Evolutionary conservation across 1,284 basidiomycete genomes (phyloP), one percentile per base, ranked within the genome.

Genomic region (Apiotrichum laibachii): DNA sequence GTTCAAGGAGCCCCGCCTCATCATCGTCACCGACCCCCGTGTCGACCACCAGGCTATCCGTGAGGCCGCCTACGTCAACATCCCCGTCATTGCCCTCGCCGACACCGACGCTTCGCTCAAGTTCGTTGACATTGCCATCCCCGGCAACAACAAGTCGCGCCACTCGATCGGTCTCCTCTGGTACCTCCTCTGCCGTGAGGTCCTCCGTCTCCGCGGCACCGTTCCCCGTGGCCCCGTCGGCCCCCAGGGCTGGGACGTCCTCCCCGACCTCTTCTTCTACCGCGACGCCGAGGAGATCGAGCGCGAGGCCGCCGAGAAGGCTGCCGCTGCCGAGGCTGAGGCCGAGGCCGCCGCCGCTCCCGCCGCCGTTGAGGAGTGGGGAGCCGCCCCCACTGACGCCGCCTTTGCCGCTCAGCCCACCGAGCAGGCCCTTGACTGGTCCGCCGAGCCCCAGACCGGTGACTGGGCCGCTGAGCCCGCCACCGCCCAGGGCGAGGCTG

Each of bases 231-330:
- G 90, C 53, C 81, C 85, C 67, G 90, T 94, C 67, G 88, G 89
- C 54, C 81, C 85, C 67, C 89, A 93, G 63, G 91, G 90, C 73
- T 98, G 95, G 92, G 89, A 88, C 78, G 89, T 96, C 78, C 97
- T 99, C 89, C 92, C 95, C 71, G 95, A 98, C 83, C 93, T 98
- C 91, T 98, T 97, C 92, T 98, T 98, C 88, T 99, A 98, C 88
- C 92, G 95, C 75, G 95, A 98, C 83, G 93, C 95, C 64, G 94
- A 98, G 79, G 95, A 98, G 82, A 89, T 96, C 70, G 94, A 97
- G 86, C 91, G 89, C 81, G 93, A 97, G 82, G 88, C 90, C 73
- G 87, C 90, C 77, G 92, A 93, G 78, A 90, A 92, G 80, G 89
- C 89, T 49, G 89, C 88, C 67, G 90, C 89, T 80, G 83, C 83